Percentiles rank a stretch among this genome's conserved stretches.
Evolutionary conservation across 305 asterid species (phyloP).

Genomic region (Fraxinus angustifolia): DNA sequence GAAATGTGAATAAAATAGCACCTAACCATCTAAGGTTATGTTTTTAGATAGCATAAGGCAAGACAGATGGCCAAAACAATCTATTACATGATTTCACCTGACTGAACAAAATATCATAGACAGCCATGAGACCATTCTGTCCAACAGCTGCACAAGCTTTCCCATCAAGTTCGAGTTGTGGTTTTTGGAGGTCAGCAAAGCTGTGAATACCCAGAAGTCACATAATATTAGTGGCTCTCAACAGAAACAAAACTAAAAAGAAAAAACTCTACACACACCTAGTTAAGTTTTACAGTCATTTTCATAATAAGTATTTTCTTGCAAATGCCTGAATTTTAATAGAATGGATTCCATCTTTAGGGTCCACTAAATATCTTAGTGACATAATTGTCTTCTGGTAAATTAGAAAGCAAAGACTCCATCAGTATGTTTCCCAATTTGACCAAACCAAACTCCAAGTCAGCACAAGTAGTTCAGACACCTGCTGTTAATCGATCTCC

Average conservation of each 20-base stretch:
- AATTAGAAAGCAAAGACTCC: not conserved
- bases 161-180: slow-evolving; percentile 64
- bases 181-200: slow-evolving; percentile 66
- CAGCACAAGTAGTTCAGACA: not conserved
- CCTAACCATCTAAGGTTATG: not conserved
- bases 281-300: not conserved
- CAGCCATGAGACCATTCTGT: slow-evolving; percentile 71
- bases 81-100: slow-evolving; percentile 39
- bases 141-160: slow-evolving; percentile 80
- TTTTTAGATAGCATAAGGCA: not conserved
- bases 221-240: not conserved
- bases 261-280: not conserved
- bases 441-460: not conserved
- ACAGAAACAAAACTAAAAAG: not conserved
- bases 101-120: slow-evolving; percentile 59
- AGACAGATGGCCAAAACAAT: not conserved
- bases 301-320: not conserved
- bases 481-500: slow-evolving; percentile 66
- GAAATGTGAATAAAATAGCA: not conserved
- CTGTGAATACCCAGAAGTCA: slow-evolving; percentile 26
- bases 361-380: not conserved
- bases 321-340: not conserved
- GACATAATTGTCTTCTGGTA: not conserved
- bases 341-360: not conserved
- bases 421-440: not conserved